Base-by-base conservation (phyloP, 208 protist genomes). In the Borovskyia barvae region DNA sequence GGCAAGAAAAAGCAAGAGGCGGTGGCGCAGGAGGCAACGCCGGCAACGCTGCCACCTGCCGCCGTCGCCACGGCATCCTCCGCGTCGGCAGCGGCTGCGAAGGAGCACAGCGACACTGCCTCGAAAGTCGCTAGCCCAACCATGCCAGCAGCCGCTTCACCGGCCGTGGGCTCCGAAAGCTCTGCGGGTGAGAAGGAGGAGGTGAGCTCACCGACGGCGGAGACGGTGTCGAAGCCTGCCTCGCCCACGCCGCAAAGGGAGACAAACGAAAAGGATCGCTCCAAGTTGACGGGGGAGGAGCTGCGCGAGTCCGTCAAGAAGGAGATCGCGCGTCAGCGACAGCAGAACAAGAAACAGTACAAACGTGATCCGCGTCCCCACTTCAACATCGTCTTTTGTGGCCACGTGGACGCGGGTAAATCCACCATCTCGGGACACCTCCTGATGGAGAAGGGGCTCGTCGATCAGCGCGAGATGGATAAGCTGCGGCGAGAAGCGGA, bases 371-470 rank as follows among this genome's bases (percentile, higher is more conserved):
- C 85, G 1, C 79, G 93, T 49, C 95, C 96, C 33, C 97, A 99
- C 82, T 85, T 98, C 64, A 99, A 99, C 80, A 79, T 99, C 48
- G 96, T 99, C 33, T 99, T 99, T 80, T 98, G 99, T 67, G 98
- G 98, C 22, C 98, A 99, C 78, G 98, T 99, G 30, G 98, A 99
- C 82, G 98, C 98, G 25, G 98, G 98, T 48, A 99, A 99, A 78
- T 99, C 96, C 9, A 99, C 98, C 24, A 96, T 99, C 52, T 96
- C 87, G 6, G 98, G 98, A 30, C 96, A 99, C 58, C 82, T 99
- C 12, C 74, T 99, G 32, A 90, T 90, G 73, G 72, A 97, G 41
- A 98, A 96, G 49, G 96, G 96, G 20, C 76, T 91, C 56, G 93
- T 99, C 7, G 98, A 99, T 75, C 76, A 98, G 74, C 95, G 98